A percentile compares a stretch with the other conserved stretches of the same genome.
phyloP scores from a whole-genome alignment of 306 rosid genomes.

The Vachellia pachyceras region DNA sequence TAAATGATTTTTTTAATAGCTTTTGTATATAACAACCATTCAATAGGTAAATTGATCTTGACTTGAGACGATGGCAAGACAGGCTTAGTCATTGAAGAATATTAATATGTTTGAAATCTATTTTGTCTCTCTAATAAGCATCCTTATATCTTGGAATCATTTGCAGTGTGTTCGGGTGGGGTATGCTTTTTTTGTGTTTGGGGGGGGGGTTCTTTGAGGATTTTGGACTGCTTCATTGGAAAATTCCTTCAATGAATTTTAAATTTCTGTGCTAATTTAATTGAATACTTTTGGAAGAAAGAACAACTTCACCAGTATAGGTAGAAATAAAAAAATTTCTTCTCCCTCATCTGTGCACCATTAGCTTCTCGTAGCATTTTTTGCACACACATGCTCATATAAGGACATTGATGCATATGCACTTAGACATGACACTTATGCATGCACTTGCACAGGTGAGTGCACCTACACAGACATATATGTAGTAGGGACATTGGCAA shows the following conservation, averaged over 20 bases:
- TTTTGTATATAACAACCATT: conserved; percentile 2
- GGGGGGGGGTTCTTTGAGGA: too few species aligned
- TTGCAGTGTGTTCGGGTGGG: not conserved
- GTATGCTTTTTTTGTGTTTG: not conserved
- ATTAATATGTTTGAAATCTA: conserved; percentile 8
- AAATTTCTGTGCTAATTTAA: not conserved
- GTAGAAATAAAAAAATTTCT: not conserved
- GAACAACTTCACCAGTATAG: not conserved
- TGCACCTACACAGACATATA: not conserved
- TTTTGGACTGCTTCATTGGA: too few species aligned
- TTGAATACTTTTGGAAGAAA: not conserved
- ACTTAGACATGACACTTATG: too few species aligned
- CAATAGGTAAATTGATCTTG: conserved; percentile 3
- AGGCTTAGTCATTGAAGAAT: not conserved
- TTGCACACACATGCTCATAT: not conserved
- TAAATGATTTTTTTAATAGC: not conserved
- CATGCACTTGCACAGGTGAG: not conserved
- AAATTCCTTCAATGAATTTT: too few species aligned
- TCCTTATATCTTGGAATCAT: not conserved
- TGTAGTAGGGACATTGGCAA: not conserved
- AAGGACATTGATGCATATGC: not conserved
- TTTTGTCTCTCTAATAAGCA: not conserved
- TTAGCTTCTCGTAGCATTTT: not conserved
- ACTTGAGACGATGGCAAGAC: conserved; percentile 11
- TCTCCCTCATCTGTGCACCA: not conserved